Conservation (phyloP, 2,329 filamentous ascomycete genomes). For the Aspergillus neotritici region DNA sequence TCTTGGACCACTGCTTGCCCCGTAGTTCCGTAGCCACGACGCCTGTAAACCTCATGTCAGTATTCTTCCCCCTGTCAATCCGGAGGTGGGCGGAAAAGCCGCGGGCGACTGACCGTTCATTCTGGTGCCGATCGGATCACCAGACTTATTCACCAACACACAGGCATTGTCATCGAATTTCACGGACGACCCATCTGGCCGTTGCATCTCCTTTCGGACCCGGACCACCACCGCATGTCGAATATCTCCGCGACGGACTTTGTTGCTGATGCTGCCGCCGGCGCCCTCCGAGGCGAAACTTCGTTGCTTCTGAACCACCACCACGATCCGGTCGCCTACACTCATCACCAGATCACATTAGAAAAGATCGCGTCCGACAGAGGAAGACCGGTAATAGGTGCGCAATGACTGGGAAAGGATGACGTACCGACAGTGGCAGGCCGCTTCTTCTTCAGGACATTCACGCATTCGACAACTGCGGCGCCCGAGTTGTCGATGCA, state of each 20-base stretch:
- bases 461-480: slow-evolving; percentile 91
- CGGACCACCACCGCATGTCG: slow-evolving; percentile 93
- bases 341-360: neutral
- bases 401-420: neutral
- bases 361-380: slow-evolving; percentile 6
- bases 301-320: slow-evolving; percentile 95
- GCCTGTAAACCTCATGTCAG: slow-evolving; percentile 43
- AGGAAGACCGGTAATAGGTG: neutral
- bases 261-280: slow-evolving; percentile 73
- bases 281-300: slow-evolving; percentile 66
- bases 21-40: slow-evolving; percentile 86
- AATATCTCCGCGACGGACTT: slow-evolving; percentile 94
- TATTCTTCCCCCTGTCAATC: slow-evolving; percentile 3
- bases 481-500: slow-evolving; percentile 99
- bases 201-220: slow-evolving; percentile 78
- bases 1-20: slow-evolving; percentile 96
- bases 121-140: slow-evolving; percentile 88
- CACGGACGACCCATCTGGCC: slow-evolving; percentile 82
- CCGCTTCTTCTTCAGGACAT: slow-evolving; percentile 85
- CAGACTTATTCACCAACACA: slow-evolving; percentile 92
- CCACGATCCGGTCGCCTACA: slow-evolving; percentile 88
- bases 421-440: slow-evolving; percentile 74
- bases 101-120: slow-evolving; percentile 60
- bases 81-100: neutral
- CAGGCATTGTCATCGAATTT: slow-evolving; percentile 98